phyloP scores from a whole-genome alignment of 2,329 filamentous ascomycete genomes.

The Trichophyton equinum region DNA sequence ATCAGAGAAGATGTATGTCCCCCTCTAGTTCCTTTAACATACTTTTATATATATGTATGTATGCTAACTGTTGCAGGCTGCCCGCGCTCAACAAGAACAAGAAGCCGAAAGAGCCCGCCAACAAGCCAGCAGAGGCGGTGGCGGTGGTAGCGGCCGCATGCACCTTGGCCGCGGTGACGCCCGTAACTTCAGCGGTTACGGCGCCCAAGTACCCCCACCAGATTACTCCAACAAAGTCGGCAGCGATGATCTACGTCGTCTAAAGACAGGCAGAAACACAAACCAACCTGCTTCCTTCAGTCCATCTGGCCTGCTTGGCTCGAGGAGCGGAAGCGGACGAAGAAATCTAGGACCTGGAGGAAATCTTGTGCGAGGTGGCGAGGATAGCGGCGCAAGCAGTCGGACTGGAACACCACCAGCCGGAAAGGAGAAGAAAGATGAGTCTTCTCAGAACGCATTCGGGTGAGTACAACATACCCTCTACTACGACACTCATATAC shows the following conservation, averaged over 20 bases:
- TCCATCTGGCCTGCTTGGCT: constrained; percentile 74
- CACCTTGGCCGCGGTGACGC: constrained; percentile 73
- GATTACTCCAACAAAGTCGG: constrained; percentile 71
- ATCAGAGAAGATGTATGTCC: constrained; percentile 62
- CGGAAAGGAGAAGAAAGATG: constrained; percentile 47
- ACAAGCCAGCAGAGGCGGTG: constrained; percentile 45
- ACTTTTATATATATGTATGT: neutral
- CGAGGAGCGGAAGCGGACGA: constrained; percentile 65
- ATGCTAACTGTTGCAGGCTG: constrained; percentile 35
- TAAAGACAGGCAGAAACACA: constrained; percentile 50
- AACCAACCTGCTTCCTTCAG: constrained; percentile 57
- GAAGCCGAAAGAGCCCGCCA: constrained; percentile 50
- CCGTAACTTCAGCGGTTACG: constrained; percentile 63
- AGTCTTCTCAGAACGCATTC: constrained; percentile 76
- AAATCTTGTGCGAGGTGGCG: constrained; percentile 57
- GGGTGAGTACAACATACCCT: constrained; percentile 50
- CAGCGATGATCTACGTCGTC: constrained; percentile 79
- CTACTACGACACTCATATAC: neutral
- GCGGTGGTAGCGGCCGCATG: constrained; percentile 54
- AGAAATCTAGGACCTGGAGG: constrained; percentile 62
- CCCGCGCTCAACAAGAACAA: constrained; percentile 66
- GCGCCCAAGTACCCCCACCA: constrained; percentile 53
- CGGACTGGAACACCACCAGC: constrained; percentile 76
- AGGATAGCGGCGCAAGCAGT: constrained; percentile 79
- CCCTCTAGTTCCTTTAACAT: neutral